Base-by-base conservation (phyloP, 495 filamentous ascomycete genomes). In the Aspergillus panamensis region DNA sequence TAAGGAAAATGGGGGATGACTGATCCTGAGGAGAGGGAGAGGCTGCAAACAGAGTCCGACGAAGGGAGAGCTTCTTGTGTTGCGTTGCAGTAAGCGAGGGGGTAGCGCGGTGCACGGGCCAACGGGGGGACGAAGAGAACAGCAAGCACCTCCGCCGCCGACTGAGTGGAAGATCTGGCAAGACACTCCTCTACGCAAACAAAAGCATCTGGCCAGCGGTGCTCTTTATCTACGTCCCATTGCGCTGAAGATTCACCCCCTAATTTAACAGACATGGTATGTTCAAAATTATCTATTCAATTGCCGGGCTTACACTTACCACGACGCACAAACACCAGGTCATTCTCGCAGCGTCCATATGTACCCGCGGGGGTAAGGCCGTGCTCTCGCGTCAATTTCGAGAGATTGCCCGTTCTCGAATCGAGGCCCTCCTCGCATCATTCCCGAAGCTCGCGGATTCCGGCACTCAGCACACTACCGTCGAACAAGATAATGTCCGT, bases 401-500 rank as follows among this genome's bases (percentile, higher is more conserved):
- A 62, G 92, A 97, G 75, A 96, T 98, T 77, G 87, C 92, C 62
- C 85, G 95, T 62, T 96, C 94, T 19, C 85, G 94, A 69, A 91
- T 97, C 69, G 95, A 98, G 78, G 95, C 91, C 42, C 84, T 98
- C 35, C 86, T 98, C 30, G 95, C 94, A 57, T 91, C 91, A 1
- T 97, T 98, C 73, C 94, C 94, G 42, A 97, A 97, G 72, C 90
- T 97, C 55, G 91, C 93, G 55, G 92, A 96, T 72, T 88, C 88
- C 13, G 89, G 91, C 44, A 95, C 91, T 49, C 94, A 98, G 70
- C 94, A 98, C 72, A 98, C 94, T 8, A 98, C 90, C 13, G 91
- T 96, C 51, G 94, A 98, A 73, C 93, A 96, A 71, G 94, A 98
- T 79, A 97, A 96, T 81, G 94, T 98, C 63, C 94, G 94, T 71